phyloP scores from a whole-genome alignment of 805 yeast genomes.

The Metschnikowia matae region DNA sequence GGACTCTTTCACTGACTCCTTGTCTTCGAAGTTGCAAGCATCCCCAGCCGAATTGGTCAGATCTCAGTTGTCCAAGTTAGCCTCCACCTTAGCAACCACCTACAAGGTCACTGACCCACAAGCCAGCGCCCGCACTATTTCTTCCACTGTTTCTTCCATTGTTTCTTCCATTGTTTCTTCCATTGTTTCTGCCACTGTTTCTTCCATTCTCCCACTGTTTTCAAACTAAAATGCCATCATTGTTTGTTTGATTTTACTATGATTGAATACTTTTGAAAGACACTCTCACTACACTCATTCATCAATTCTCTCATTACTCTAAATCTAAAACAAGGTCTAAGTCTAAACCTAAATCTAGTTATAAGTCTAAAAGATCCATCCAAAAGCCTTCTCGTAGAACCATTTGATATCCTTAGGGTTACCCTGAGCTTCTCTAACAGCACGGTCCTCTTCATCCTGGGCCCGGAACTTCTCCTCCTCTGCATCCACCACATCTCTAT shows the following conservation, averaged over 20 bases:
- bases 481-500: slow-evolving; percentile 51
- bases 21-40: slow-evolving; percentile 47
- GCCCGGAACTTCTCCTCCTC: slow-evolving; percentile 42
- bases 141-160: too few species aligned
- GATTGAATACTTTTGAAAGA: too few species aligned
- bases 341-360: too few species aligned
- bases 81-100: slow-evolving; percentile 55
- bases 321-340: too few species aligned
- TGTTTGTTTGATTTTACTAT: too few species aligned
- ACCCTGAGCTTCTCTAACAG: slow-evolving; percentile 40
- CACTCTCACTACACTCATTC: too few species aligned
- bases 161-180: too few species aligned
- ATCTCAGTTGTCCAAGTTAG: slow-evolving; percentile 64
- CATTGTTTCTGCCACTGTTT: too few species aligned
- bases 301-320: too few species aligned
- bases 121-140: slow-evolving; percentile 31
- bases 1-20: slow-evolving; percentile 39
- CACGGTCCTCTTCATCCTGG: slow-evolving; percentile 31
- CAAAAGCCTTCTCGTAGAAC: slow-evolving; percentile 46
- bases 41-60: slow-evolving; percentile 73
- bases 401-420: slow-evolving; percentile 41
- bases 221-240: too few species aligned
- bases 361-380: slow-evolving; percentile 38
- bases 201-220: too few species aligned
- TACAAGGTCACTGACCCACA: slow-evolving; percentile 53